A percentile compares a stretch with the other conserved stretches of the same genome.
Conservation (phyloP, 208 protist species). For the Crithidia expoeki region DNA sequence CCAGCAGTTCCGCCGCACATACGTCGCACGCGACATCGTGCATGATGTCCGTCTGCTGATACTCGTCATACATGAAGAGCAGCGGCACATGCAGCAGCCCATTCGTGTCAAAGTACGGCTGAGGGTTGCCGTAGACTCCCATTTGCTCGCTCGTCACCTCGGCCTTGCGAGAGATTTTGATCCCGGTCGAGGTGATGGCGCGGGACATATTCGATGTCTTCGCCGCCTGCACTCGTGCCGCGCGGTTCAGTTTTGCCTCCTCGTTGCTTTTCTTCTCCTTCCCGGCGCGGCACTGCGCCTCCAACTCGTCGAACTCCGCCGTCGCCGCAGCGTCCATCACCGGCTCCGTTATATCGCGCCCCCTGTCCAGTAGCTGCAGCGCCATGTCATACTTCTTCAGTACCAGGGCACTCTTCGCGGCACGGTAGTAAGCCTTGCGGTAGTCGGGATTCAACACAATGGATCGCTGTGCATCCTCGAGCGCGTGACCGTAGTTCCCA, state of each 20-base stretch:
- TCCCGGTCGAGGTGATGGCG: slow-evolving; percentile 67
- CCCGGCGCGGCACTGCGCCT: slow-evolving; percentile 33
- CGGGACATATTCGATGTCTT: slow-evolving; percentile 67
- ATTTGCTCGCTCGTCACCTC: slow-evolving; percentile 90
- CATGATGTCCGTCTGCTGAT: slow-evolving; percentile 92
- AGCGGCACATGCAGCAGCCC: slow-evolving; percentile 86
- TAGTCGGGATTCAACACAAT: slow-evolving; percentile 83
- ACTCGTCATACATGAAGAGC: slow-evolving; percentile 95
- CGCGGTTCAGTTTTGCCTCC: slow-evolving; percentile 42
- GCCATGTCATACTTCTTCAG: slow-evolving; percentile 81
- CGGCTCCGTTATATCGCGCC: slow-evolving; percentile 35
- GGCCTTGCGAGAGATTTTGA: slow-evolving; percentile 47
- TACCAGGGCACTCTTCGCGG: slow-evolving; percentile 70
- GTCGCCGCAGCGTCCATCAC: slow-evolving; percentile 36
- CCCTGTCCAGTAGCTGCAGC: slow-evolving; percentile 62
- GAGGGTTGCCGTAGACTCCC: slow-evolving; percentile 72
- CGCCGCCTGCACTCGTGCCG: slow-evolving; percentile 46
- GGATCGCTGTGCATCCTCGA: slow-evolving; percentile 82
- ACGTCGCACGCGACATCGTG: slow-evolving; percentile 87
- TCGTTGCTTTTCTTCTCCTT: slow-evolving; percentile 33
- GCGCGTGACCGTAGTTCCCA: slow-evolving; percentile 85
- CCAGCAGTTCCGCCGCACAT: slow-evolving; percentile 62
- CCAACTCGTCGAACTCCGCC: slow-evolving; percentile 70
- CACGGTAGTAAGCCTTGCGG: slow-evolving; percentile 88
- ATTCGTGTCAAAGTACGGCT: slow-evolving; percentile 81